A percentile compares a stretch with the other conserved stretches of the same genome.
Conservation (phyloP, 345 rosid genomes). For the Gossypium arboreum region DNA sequence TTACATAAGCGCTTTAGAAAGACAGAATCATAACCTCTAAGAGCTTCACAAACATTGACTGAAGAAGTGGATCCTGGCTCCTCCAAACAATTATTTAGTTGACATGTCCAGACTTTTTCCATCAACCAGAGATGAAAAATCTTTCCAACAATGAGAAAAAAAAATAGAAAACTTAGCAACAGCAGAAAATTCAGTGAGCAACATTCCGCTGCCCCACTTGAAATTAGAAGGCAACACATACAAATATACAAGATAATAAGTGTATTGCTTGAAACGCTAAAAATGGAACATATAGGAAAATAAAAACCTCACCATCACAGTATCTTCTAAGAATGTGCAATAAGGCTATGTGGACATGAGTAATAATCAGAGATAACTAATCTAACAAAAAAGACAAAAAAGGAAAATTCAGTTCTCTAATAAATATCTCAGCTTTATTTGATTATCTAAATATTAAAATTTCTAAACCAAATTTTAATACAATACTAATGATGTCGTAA, state of each 20-base stretch:
- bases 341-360: constrained; percentile 7
- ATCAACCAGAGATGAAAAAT: constrained; percentile 53
- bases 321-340: constrained; percentile 35
- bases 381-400: neutral
- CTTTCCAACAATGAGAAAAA: constrained; percentile 26
- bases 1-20: neutral
- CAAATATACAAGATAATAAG: neutral
- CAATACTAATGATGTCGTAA: too few relatives aligned
- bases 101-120: constrained; percentile 61
- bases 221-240: neutral
- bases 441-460: too few relatives aligned
- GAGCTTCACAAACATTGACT: constrained; percentile 61
- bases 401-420: neutral
- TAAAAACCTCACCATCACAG: constrained; percentile 33
- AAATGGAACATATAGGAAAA: neutral
- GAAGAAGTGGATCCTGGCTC: constrained; percentile 66
- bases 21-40: constrained; percentile 45
- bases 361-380: neutral
- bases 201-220: neutral
- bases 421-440: neutral
- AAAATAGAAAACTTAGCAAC: neutral
- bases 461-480: too few relatives aligned
- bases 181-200: constrained; percentile 6
- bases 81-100: constrained; percentile 60
- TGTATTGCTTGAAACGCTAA: neutral